Evolutionary conservation across 1,284 basidiomycete genomes (phyloP).

Genomic region (Apiotrichum mycotoxinovorans): DNA sequence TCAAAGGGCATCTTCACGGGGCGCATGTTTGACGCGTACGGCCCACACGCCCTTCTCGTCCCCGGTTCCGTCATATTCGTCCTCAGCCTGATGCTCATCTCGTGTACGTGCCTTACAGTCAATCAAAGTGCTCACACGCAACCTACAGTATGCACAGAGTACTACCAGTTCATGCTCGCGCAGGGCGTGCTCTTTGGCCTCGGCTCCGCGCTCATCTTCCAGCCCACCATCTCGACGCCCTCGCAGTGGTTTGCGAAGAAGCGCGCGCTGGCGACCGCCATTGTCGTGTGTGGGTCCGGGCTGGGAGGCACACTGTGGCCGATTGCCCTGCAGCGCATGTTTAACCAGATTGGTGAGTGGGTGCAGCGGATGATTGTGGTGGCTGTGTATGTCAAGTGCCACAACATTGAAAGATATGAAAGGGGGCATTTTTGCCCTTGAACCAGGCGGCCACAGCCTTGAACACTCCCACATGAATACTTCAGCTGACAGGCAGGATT

Average conservation of each 20-base stretch:
- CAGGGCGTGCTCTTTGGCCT: conserved; percentile 28
- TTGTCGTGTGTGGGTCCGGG: conserved; percentile 32
- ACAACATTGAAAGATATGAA: no score
- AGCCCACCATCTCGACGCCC: conserved; percentile 54
- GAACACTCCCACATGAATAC: no score
- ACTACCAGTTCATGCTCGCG: conserved; percentile 55
- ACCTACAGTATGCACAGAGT: conserved; percentile 54
- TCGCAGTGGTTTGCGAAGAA: conserved; percentile 54
- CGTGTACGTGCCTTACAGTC: neutral
- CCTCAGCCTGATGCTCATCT: conserved; percentile 28
- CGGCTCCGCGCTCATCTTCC: conserved; percentile 53
- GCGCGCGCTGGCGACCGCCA: conserved; percentile 33
- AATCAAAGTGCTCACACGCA: neutral
- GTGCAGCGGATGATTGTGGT: neutral
- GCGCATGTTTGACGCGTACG: conserved; percentile 27
- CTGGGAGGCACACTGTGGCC: conserved; percentile 44
- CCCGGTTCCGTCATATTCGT: conserved; percentile 54
- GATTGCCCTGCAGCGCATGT: conserved; percentile 4
- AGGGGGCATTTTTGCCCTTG: no score
- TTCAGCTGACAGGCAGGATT: conserved; percentile 13
- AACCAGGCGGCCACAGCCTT: no score
- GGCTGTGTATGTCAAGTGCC: no score
- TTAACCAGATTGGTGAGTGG: conserved; percentile 7
- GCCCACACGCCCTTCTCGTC: conserved; percentile 47
- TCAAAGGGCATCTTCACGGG: conserved; percentile 44